Percentiles rank a stretch among this genome's conserved stretches.
Conservation (phyloP, 2,329 filamentous ascomycete species). For the Alternaria rosae region DNA sequence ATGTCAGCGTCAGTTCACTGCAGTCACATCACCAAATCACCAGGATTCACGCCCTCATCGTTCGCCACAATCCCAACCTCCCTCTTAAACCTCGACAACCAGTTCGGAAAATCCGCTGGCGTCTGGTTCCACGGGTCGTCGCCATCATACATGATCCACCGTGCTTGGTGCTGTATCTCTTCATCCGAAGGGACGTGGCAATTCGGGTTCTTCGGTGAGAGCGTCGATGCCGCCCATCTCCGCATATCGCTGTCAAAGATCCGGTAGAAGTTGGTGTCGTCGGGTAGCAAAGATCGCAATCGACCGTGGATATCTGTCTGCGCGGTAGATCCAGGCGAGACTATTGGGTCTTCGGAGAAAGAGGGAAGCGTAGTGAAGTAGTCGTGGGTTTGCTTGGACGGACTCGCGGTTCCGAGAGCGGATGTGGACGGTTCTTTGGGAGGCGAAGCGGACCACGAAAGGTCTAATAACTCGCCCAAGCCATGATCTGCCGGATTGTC, state of each 20-base stretch:
- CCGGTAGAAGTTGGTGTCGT: slow-evolving; percentile 27
- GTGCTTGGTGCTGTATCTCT: slow-evolving; percentile 43
- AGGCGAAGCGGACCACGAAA: not conserved
- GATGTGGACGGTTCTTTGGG: not conserved
- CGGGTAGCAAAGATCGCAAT: slow-evolving; percentile 12
- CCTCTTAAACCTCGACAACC: slow-evolving; percentile 42
- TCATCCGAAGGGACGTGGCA: slow-evolving; percentile 38
- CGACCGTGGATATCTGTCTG: slow-evolving; percentile 12
- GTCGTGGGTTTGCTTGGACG: not conserved
- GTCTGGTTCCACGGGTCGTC: slow-evolving; percentile 51
- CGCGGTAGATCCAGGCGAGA: not conserved
- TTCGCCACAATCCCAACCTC: slow-evolving; percentile 25
- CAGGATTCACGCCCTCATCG: slow-evolving; percentile 7
- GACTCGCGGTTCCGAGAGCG: not conserved
- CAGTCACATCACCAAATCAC: not conserved
- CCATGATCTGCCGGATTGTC: not conserved
- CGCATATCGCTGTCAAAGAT: slow-evolving; percentile 29
- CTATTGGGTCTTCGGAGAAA: not conserved
- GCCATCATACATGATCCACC: slow-evolving; percentile 43
- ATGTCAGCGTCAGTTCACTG: not conserved
- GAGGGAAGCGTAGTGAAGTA: not conserved
- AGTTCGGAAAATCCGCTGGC: slow-evolving; percentile 43
- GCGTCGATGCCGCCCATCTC: slow-evolving; percentile 33
- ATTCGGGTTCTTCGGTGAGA: slow-evolving; percentile 33
- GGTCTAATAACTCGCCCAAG: not conserved